phyloP scores from a whole-genome alignment of 106 monocot species.

The Ottelia alismoides region DNA sequence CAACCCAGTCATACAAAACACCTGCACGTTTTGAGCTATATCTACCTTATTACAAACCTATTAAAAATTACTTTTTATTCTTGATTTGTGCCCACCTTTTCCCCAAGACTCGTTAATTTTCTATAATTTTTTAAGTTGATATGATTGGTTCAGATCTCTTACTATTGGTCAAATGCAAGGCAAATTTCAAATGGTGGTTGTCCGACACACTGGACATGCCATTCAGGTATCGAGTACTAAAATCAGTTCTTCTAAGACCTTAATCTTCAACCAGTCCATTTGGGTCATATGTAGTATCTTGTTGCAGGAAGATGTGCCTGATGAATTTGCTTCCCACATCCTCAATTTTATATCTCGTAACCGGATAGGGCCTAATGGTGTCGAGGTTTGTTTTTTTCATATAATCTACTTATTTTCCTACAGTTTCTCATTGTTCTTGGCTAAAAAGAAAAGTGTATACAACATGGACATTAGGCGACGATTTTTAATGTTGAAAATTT shows the following conservation, averaged over 20 bases:
- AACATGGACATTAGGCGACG: too few relatives aligned
- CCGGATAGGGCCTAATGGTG: conserved; percentile 76
- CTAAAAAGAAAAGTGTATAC: too few relatives aligned
- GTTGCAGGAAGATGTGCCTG: conserved; percentile 92
- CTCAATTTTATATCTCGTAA: conserved; percentile 88
- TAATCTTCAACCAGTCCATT: not conserved
- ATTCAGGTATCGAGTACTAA: conserved; percentile 52
- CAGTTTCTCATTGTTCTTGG: too few relatives aligned
- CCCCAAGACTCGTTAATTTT: too few relatives aligned
- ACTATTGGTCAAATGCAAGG: conserved; percentile 99
- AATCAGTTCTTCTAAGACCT: not conserved
- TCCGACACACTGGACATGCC: conserved; percentile 90
- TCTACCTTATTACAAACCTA: too few relatives aligned
- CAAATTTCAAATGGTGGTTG: conserved; percentile 87
- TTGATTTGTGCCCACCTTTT: too few relatives aligned
- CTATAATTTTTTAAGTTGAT: too few relatives aligned
- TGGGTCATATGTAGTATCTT: not conserved
- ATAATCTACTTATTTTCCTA: too few relatives aligned
- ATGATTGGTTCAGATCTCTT: conserved; percentile 43
- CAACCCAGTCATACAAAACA: too few relatives aligned
- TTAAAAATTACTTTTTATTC: too few relatives aligned
- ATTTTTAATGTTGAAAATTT: too few relatives aligned
- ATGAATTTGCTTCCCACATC: conserved; percentile 76
- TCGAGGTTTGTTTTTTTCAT: conserved; percentile 46
- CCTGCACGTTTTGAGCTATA: too few relatives aligned